These are phyloP conservation scores for Clonostachys byssicola DNA, from an alignment of 2,329 filamentous ascomycete species.

Conservation along the genomic window DNA sequence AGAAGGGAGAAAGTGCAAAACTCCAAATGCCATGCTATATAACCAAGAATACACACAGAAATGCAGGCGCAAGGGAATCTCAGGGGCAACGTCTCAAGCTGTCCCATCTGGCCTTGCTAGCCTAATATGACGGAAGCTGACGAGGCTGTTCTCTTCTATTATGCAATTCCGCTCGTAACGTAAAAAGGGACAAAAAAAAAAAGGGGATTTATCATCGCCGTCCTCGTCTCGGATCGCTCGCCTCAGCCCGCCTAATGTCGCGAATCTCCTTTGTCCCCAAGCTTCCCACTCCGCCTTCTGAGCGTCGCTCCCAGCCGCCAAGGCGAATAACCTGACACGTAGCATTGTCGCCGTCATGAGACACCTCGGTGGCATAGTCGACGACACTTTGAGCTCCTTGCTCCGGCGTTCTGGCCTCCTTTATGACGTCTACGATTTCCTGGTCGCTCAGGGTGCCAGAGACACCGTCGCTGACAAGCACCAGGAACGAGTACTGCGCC, in stretches of 20 bases:
- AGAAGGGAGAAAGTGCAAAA: no score
- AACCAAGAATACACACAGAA: no score
- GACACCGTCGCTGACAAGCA: conserved; percentile 85
- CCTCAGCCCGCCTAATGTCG: conserved; percentile 77
- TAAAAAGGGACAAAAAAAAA: background rate
- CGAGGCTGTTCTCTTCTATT: no score
- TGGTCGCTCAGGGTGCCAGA: conserved; percentile 84
- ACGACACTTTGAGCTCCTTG: conserved; percentile 77
- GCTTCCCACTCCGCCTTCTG: conserved; percentile 83
- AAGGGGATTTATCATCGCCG: background rate
- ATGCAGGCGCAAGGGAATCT: no score
- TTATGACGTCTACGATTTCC: conserved; percentile 93
- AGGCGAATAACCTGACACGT: conserved; percentile 65
- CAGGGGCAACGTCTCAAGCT: no score
- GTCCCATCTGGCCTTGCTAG: no score
- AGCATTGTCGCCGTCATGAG: conserved; percentile 61
- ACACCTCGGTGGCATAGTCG: conserved; percentile 84
- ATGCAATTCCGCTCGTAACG: no score
- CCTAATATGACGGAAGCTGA: no score
- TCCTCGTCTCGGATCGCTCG: conserved; percentile 67
- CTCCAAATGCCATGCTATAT: no score
- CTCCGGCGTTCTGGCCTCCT: conserved; percentile 88
- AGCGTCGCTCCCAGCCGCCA: conserved; percentile 67
- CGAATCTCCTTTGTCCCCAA: conserved; percentile 89
- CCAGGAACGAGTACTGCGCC: conserved; percentile 84